Base-by-base conservation (phyloP, 148 eudicot species). In the Rhododendron mucronatum region DNA sequence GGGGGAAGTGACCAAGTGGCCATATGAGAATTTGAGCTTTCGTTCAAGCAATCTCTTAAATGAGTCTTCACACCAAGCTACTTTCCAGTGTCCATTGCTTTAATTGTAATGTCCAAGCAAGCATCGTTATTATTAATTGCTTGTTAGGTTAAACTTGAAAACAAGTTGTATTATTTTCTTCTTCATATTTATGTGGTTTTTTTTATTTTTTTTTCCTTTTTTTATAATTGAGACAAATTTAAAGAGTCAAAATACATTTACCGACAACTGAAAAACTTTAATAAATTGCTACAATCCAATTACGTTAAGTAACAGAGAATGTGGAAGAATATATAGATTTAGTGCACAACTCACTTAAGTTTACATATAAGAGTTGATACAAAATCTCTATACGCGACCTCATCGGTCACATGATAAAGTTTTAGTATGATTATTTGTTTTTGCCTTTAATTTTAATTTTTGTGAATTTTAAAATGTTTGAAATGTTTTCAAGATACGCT, bases 41-140 rank as follows among this genome's bases (percentile, higher is more conserved):
- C 86, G 80, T 84, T 84, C 81, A 84, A 84, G 86, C 85, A 83
- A 83, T 48, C 84, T 23, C 61, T 26, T n/a, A 57, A 63, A 35
- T 7, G 53, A 71, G 39, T 71, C 76, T 71, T 71, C 73, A 65
- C 73, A 21, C 65, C 65, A 21, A 65, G 73, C 33, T 47, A 26
- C 73, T 65, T 63, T 63, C 71, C 71, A 23, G 12, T 63, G 28
- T 2, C 71, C 71, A 8, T 63, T 63, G 28, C 71, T 23, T 23
- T 55, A 18, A 55, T 55, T n/a, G 76, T 71, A 30, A 71, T 71
- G 35, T 71, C 76, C 39, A 30, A 8, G 39, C 76, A 30, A 71
- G 35, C 76, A 71, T 8, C 76, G 4, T 8, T 28, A 30, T 71
- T 71, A 71, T 26, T 33, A 33, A 33, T 33, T 26, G 73, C 73